Conservation (phyloP, 2,329 filamentous ascomycete genomes). For the Monilinia laxa region DNA sequence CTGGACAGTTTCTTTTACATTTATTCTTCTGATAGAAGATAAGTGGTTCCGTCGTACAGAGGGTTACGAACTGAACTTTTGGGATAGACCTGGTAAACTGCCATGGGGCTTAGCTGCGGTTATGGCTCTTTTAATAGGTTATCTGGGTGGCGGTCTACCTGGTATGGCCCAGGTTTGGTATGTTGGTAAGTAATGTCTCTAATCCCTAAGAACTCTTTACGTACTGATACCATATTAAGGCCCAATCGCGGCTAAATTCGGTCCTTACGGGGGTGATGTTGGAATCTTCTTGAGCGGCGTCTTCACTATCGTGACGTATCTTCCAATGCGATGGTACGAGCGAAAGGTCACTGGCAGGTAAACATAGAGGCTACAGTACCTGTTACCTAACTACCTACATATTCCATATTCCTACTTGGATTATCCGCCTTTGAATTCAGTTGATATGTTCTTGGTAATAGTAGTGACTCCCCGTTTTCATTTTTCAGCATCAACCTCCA, state of each 20-base stretch:
- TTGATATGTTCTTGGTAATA: neutral
- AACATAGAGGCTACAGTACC: neutral
- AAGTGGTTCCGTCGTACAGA: slow-evolving; percentile 33
- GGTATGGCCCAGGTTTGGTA: slow-evolving; percentile 40
- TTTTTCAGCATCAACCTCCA: neutral
- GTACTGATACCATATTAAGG: slow-evolving; percentile 24
- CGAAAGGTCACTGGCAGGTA: slow-evolving; percentile 34
- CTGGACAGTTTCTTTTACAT: slow-evolving; percentile 39
- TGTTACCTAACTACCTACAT: neutral
- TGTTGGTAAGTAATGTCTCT: slow-evolving; percentile 30
- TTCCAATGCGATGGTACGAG: slow-evolving; percentile 36
- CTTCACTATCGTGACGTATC: slow-evolving; percentile 37
- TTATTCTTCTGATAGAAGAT: slow-evolving; percentile 38
- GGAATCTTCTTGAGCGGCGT: slow-evolving; percentile 35
- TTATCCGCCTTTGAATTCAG: neutral
- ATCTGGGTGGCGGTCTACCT: slow-evolving; percentile 37
- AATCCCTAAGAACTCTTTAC: neutral
- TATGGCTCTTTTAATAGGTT: slow-evolving; percentile 34
- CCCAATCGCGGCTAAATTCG: slow-evolving; percentile 37
- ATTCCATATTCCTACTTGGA: neutral
- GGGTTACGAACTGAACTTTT: slow-evolving; percentile 37
- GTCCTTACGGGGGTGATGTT: slow-evolving; percentile 37
- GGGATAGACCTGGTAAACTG: slow-evolving; percentile 35
- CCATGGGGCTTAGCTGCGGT: slow-evolving; percentile 39
- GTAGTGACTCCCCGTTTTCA: neutral